phyloP scores from a whole-genome alignment of 164 flowering plant genomes.

The Brasenia schreberi region DNA sequence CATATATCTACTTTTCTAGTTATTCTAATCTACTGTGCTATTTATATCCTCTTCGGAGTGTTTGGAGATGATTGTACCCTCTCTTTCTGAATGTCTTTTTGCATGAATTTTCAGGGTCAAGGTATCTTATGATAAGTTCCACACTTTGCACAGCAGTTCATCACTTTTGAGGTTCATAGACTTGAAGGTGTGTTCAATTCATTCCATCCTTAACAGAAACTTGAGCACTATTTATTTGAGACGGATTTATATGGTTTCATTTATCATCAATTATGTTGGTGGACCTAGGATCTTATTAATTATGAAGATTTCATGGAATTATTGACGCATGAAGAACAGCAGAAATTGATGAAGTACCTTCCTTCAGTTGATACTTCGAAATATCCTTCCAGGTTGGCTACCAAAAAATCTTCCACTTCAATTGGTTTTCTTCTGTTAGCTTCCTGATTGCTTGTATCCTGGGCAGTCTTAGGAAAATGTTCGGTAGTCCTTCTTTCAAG shows the following conservation, averaged over 20 bases:
- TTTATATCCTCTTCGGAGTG: not conserved
- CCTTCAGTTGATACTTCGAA: conserved; percentile 44
- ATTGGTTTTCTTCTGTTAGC: conserved; percentile 1
- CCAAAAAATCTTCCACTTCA: conserved; percentile 1
- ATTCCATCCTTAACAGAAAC: not conserved
- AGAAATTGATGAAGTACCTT: conserved; percentile 43
- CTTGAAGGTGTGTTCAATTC: conserved; percentile 42
- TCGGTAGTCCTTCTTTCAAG: conserved; percentile 51
- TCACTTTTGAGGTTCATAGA: conserved; percentile 55
- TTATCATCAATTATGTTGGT: not conserved
- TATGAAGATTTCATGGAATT: conserved; percentile 45
- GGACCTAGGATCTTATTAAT: conserved; percentile 53
- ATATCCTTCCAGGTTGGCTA: conserved; percentile 47
- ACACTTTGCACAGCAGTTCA: conserved; percentile 33
- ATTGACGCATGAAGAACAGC: conserved; percentile 61
- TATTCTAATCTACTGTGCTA: not conserved
- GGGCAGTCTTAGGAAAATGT: conserved; percentile 70
- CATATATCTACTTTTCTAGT: not conserved
- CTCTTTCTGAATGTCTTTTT: not conserved
- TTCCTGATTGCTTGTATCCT: not conserved
- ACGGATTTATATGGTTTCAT: not conserved
- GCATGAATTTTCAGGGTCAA: conserved; percentile 41
- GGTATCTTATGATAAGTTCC: conserved; percentile 30
- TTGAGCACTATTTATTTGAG: not conserved
- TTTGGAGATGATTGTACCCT: not conserved